Evolutionary conservation across 2,329 filamentous ascomycete species (phyloP), one percentile per base, ranked within the genome.

Genomic region (Arthrobotrys iridis): DNA sequence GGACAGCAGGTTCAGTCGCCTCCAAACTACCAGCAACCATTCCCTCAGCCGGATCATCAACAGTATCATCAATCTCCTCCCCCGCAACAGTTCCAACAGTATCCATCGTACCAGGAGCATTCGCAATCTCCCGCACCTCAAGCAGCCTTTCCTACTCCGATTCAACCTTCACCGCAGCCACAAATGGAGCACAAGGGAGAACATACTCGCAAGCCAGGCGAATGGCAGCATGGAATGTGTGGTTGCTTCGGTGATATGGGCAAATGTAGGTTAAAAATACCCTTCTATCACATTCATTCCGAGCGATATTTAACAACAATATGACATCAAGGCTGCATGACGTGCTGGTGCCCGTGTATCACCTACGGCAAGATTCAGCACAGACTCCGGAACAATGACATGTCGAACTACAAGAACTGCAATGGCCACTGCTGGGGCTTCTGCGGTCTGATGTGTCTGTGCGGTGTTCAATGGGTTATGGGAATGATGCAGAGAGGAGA

Each of bases 401-500:
- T 68, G 48, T 50, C 63, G 13, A 58, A 43, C 35, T 70, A 68
- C 30, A 48, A 24, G 40, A 68, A 24, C 33, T 77, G 67, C 48
- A 77, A 77, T 18, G 63, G 62, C n/a, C 30, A 82, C 81, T 83
- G 82, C 78, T 80, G 80, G 71, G 79, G 80, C 26, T 83, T 79
- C 79, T 78, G 77, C 58, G 78, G 78, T 35, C 68, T 82, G 30
- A 68, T 59, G 65, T 65, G 77, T 45, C 79, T 79, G 50, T 79
- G 79, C 52, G 81, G 81, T 4, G 77, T 82, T 13, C 77, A 78
- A 28, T 81, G 81, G 77, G 83, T 85, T 65, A 81, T 85, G 78
- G 82, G 84, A 77, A 85, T 86, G 82, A 81, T 86, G 76, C 86
- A 87, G 81, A 86, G 87, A 55, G 79, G 79, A 67, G 84, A 87